phyloP scores from a whole-genome alignment of 345 rosid species.

The Lepidium africanum region DNA sequence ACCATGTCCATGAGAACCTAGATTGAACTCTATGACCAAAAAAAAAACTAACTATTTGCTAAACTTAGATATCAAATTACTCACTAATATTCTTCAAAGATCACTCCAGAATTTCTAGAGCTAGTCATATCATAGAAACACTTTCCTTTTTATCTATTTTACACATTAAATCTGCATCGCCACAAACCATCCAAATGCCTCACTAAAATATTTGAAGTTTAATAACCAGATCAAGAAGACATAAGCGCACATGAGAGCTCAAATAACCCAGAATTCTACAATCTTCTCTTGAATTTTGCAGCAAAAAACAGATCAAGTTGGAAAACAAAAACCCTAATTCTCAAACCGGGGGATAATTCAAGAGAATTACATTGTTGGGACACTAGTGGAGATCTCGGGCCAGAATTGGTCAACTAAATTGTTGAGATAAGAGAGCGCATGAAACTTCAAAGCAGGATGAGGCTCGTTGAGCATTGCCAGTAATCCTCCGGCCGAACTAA shows the following conservation, averaged over 20 bases:
- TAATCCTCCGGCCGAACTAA: constrained; percentile 88
- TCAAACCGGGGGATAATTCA: background rate
- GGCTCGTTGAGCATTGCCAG: constrained; percentile 94
- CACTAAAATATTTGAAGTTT: background rate
- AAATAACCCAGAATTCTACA: background rate
- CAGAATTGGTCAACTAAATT: constrained; percentile 84
- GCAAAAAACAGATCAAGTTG: constrained; percentile 17
- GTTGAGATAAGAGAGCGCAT: constrained; percentile 85
- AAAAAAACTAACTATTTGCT: background rate
- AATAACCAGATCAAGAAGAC: constrained; percentile 8
- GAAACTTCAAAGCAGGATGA: constrained; percentile 76
- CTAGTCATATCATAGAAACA: background rate
- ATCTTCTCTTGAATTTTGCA: background rate
- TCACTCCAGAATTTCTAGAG: background rate
- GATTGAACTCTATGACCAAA: background rate
- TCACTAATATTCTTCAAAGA: background rate
- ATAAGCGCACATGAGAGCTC: background rate
- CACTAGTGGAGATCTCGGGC: constrained; percentile 99
- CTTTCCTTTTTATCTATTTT: background rate
- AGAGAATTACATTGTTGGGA: constrained; percentile 68
- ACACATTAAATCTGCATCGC: constrained; percentile 4
- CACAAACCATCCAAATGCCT: background rate
- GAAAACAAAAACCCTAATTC: constrained; percentile 26
- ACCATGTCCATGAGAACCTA: background rate
- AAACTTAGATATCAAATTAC: background rate